Evolutionary conservation across 139 green algal genomes (phyloP).

Genomic region (Chlamydomonas incerta): DNA sequence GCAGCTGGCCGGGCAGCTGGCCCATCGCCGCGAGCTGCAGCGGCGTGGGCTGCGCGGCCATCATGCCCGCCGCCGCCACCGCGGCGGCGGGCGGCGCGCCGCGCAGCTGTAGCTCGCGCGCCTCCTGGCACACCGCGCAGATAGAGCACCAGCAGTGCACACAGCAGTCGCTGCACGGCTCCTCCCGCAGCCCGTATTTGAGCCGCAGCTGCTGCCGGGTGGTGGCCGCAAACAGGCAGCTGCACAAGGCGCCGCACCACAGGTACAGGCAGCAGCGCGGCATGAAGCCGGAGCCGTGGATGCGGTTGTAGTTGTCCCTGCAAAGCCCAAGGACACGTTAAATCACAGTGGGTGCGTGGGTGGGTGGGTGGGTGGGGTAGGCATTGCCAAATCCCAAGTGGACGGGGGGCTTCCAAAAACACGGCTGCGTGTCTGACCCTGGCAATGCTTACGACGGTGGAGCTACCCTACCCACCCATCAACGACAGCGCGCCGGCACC

Average conservation of each 20-base stretch:
- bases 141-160: conserved; percentile 11
- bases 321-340: no score
- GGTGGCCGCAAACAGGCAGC: not conserved
- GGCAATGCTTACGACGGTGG: no score
- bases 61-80: not conserved
- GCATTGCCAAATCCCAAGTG: no score
- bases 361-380: no score
- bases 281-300: conserved; percentile 11
- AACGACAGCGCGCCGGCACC: no score
- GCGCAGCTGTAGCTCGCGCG: conserved; percentile 11
- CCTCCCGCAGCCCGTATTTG: conserved; percentile 19
- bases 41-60: no score
- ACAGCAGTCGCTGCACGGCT: conserved; percentile 18
- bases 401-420: no score
- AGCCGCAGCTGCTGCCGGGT: not conserved
- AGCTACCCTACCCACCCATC: no score
- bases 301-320: not conserved
- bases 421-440: no score
- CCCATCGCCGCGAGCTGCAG: not conserved
- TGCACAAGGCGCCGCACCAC: not conserved
- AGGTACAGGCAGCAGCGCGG: not conserved
- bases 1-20: no score
- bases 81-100: not conserved
- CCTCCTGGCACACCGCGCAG: conserved; percentile 31
- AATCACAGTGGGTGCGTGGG: no score